A percentile compares a stretch with the other conserved stretches of the same genome.
These are phyloP conservation scores for Flaveria trinervia DNA, from an alignment of 129 eudicot genomes.

Conservation along the genomic window DNA sequence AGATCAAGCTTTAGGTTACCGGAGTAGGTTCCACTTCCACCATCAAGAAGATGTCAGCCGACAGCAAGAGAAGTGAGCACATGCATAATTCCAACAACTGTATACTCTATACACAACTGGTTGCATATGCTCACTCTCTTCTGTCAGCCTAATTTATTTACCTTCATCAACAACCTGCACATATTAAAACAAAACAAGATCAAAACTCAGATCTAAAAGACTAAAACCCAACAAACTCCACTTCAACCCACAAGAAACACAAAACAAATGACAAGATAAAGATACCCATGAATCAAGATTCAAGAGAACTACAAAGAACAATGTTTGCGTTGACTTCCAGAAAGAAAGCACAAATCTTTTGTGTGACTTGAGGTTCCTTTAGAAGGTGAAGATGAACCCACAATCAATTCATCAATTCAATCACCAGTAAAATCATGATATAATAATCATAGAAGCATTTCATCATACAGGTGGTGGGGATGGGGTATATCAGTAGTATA, in stretches of 20 bases:
- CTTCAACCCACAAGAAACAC: constrained; percentile 1
- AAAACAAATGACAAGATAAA: not conserved
- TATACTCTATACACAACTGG: constrained; percentile 40
- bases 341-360: not conserved
- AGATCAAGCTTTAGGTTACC: not conserved
- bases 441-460: constrained; percentile 11
- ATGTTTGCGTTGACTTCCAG: constrained; percentile 26
- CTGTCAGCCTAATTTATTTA: constrained; percentile 41
- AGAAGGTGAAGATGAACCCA: not conserved
- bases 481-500: not conserved
- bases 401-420: not conserved
- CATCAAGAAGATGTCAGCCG: constrained; percentile 27
- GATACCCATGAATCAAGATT: not conserved
- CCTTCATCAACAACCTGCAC: not conserved
- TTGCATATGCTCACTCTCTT: constrained; percentile 63
- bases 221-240: not conserved
- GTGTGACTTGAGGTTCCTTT: not conserved
- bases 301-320: constrained; percentile 5
- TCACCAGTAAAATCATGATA: not conserved
- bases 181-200: constrained; percentile 20
- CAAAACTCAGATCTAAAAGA: constrained; percentile 17
- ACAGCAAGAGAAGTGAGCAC: constrained; percentile 70
- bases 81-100: constrained; percentile 37
- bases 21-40: not conserved
- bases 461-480: constrained; percentile 27